Percentiles rank a stretch among this genome's conserved stretches.
phyloP scores from a whole-genome alignment of 768 basidiomycete genomes.

The Collybia sordida region DNA sequence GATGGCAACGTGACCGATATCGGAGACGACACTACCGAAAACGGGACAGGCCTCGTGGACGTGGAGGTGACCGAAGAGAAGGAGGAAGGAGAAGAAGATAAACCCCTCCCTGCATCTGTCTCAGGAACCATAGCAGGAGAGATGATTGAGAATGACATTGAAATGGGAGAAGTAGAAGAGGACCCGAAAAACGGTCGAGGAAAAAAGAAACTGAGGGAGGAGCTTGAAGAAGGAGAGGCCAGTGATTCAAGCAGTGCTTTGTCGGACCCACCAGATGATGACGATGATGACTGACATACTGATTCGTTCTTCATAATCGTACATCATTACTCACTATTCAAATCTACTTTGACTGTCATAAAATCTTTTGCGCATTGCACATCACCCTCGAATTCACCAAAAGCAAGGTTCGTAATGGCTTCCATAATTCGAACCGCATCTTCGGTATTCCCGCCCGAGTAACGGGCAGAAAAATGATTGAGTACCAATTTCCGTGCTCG shows the following conservation, averaged over 20 bases:
- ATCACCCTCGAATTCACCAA: constrained; percentile 48
- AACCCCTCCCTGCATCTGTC: constrained; percentile 16
- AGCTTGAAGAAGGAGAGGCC: constrained; percentile 85
- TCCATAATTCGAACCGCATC: constrained; percentile 58
- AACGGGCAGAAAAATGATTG: constrained; percentile 86
- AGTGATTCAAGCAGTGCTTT: constrained; percentile 78
- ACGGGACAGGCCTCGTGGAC: constrained; percentile 1
- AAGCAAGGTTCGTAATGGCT: constrained; percentile 59
- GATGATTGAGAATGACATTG: constrained; percentile 64
- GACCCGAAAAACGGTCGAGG: constrained; percentile 50
- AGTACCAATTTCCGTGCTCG: constrained; percentile 63
- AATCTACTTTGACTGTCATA: constrained; percentile 63
- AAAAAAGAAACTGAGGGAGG: constrained; percentile 63
- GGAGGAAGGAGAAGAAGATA: constrained; percentile 41
- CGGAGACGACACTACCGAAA: constrained; percentile 12
- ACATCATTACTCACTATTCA: constrained; percentile 24
- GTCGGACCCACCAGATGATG: constrained; percentile 71
- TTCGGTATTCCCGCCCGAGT: constrained; percentile 62
- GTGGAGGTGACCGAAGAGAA: constrained; percentile 25
- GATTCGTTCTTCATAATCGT: constrained; percentile 10
- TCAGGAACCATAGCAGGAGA: constrained; percentile 17
- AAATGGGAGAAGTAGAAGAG: constrained; percentile 91
- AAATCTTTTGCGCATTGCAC: constrained; percentile 75
- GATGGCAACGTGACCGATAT: constrained; percentile 25
- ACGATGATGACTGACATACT: constrained; percentile 38